phyloP scores from a whole-genome alignment of 2,329 filamentous ascomycete genomes.

The Harringtonia aguacate region DNA sequence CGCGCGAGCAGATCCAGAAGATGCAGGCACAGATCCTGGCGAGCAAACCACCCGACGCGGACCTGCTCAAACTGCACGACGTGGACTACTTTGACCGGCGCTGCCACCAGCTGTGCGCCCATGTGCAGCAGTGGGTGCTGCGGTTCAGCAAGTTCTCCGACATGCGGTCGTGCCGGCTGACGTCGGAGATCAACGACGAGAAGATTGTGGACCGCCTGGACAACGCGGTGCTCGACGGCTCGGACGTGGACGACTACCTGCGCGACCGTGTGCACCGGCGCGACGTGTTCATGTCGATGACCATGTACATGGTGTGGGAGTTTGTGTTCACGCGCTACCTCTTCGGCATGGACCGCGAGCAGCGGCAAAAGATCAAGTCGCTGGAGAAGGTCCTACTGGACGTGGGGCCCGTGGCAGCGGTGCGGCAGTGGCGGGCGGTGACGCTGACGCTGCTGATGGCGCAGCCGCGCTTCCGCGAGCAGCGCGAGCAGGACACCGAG shows the following conservation, averaged over 20 bases:
- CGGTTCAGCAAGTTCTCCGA: constrained; percentile 98
- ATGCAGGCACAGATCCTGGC: constrained; percentile 48
- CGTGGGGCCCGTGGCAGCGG: constrained; percentile 77
- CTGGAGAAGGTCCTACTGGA: constrained; percentile 87
- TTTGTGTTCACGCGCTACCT: constrained; percentile 96
- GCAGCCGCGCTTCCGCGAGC: constrained; percentile 66
- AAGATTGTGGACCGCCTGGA: constrained; percentile 91
- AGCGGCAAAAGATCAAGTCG: constrained; percentile 92
- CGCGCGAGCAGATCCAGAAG: constrained; percentile 50
- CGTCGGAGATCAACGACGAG: constrained; percentile 77
- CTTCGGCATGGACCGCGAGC: constrained; percentile 96
- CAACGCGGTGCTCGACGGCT: constrained; percentile 87
- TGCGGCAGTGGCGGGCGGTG: constrained; percentile 93
- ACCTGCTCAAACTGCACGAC: constrained; percentile 71
- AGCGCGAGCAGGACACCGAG: constrained; percentile 84
- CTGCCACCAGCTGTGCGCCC: constrained; percentile 89
- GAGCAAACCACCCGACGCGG: constrained; percentile 45
- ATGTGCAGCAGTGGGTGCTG: constrained; percentile 95
- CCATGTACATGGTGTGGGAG: constrained; percentile 99
- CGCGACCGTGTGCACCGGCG: constrained; percentile 78
- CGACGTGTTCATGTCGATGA: constrained; percentile 96
- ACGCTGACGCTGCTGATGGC: constrained; percentile 82
- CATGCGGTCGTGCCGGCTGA: constrained; percentile 74
- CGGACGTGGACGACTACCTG: constrained; percentile 82
- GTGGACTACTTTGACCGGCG: constrained; percentile 93